Base-by-base conservation (phyloP, 129 eudicot genomes). In the Flaveria bidentis region DNA sequence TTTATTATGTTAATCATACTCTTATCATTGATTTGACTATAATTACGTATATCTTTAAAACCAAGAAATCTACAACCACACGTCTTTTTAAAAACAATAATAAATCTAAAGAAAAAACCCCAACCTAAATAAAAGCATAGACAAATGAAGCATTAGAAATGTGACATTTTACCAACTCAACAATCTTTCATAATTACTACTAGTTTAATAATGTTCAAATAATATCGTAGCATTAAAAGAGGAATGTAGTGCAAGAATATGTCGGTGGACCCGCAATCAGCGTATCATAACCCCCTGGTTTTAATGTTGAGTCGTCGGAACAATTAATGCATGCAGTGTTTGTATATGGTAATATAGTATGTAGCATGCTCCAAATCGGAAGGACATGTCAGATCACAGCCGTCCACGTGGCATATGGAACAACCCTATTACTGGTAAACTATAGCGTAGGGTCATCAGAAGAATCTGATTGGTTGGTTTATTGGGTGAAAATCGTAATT, bases 331-430 rank as follows among this genome's bases (percentile, higher is more conserved):
- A 4, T 13, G 23, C 22, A 28, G 63, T 9, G 46, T 28, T 30
- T 20, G 76, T 57, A 57, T 60, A 33, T 66, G 4, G 74, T 41
- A 77, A 36, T 36, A 36, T 36, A 36, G 41, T 36, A 36, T 36
- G 41, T 36, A 53, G 30, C 44, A 42, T 56, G 49, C 58, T 57
- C 62, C 52, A 0, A 64, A 66, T 42, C n/a, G 16, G 61, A 72
- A 46, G 11, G 62, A 62, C 78, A 73, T 42, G 69, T 64, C 69
- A 45, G 42, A 70, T 78, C 72, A 13, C 1, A 78, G 44, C 73
- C 72, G 44, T 80, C 25, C 80, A 73, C 75, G 84, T 80, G 84
- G 70, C 75, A 16, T 64, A 4, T 28, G 69, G 53, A 74, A 80
- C 84, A 66, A n/a, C 69, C 70, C 78, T 63, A 67, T 73, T 61